Conservation (phyloP, 139 green algal genomes). For the Chlorella vulgaris region DNA sequence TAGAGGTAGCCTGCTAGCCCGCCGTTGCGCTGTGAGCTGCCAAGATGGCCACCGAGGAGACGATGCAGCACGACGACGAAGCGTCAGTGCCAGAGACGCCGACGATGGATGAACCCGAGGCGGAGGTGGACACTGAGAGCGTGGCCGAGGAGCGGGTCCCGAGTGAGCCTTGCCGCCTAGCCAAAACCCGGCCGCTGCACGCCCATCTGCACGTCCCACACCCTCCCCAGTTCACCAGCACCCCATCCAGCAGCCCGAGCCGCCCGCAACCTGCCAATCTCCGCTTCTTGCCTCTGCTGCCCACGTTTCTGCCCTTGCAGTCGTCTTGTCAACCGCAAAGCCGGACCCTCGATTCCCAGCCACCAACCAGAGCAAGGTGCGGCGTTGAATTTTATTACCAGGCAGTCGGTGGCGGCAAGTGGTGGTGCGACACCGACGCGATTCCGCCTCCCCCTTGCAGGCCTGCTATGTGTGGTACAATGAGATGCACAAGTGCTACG, state of each 20-base stretch:
- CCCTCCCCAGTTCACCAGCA: background rate
- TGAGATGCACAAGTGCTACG: conserved; percentile 34
- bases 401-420: too few species aligned
- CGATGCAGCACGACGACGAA: too few species aligned
- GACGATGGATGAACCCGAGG: too few species aligned
- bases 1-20: too few species aligned
- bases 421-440: too few species aligned
- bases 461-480: conserved; percentile 38
- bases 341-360: conserved; percentile 17
- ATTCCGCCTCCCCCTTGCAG: background rate
- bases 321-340: conserved; percentile 16
- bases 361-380: conserved; percentile 32
- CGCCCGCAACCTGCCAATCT: background rate
- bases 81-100: too few species aligned
- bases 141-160: background rate
- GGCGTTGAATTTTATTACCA: too few species aligned
- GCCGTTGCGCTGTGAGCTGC: too few species aligned
- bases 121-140: background rate
- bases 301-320: too few species aligned
- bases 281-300: too few species aligned
- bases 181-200: background rate
- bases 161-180: background rate
- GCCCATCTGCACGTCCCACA: background rate
- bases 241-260: background rate
- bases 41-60: too few species aligned